Percentiles rank a stretch among this genome's conserved stretches.
Conservation (phyloP, 805 yeast genomes). For the Saturnispora gosingensis region DNA sequence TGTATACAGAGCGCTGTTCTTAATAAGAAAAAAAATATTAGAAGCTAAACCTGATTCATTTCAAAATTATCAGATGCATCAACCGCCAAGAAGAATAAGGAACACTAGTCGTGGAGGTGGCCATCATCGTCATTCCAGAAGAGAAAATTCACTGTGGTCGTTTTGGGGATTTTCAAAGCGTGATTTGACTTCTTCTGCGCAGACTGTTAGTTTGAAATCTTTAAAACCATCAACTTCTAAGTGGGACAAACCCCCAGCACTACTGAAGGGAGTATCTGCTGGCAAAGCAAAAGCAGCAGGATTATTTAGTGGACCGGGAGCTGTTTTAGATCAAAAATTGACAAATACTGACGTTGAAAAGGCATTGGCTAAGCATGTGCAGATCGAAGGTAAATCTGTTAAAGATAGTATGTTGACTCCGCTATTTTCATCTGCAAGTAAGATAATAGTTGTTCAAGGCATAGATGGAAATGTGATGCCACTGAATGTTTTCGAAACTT, state of each 20-base stretch:
- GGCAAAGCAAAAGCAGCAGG: conserved; percentile 75
- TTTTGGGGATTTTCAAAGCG: conserved; percentile 1
- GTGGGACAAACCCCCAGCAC: conserved; percentile 66
- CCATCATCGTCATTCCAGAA: background rate
- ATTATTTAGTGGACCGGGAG: conserved; percentile 65
- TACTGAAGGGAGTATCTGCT: conserved; percentile 65
- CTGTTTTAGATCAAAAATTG: conserved; percentile 1
- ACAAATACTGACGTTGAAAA: conserved; percentile 3
- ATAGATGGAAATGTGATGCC: conserved; percentile 13
- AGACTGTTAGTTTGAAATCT: conserved; percentile 19
- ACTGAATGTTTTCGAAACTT: conserved; percentile 33
- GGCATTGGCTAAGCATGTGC: background rate
- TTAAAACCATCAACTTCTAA: conserved; percentile 41
- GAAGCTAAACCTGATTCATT: background rate
- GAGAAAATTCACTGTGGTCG: background rate
- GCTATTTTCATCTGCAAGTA: conserved; percentile 19
- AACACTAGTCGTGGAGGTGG: conserved; percentile 3
- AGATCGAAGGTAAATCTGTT: background rate
- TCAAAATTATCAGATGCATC: background rate
- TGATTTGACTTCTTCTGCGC: background rate
- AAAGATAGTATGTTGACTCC: conserved; percentile 16
- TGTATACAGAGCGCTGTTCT: background rate
- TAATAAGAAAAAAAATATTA: background rate
- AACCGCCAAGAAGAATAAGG: background rate
- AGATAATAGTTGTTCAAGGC: conserved; percentile 18